Conservation (phyloP, 2,329 filamentous ascomycete genomes). For the Diaporthe vaccinii region DNA sequence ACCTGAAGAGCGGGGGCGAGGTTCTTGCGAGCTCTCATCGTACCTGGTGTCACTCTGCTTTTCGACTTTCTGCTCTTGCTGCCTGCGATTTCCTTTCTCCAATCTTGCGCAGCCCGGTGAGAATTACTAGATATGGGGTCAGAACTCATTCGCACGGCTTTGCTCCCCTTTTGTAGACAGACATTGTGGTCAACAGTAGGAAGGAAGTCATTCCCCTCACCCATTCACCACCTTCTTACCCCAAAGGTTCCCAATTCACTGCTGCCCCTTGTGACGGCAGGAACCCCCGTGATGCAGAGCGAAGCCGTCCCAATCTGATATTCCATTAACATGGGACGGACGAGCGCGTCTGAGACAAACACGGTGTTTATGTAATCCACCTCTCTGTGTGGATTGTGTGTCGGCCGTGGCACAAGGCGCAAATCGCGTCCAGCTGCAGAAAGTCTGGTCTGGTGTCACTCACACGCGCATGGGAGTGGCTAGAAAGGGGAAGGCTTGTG, state of each 20-base stretch:
- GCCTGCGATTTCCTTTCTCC: neutral
- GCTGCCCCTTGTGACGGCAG: constrained; percentile 14
- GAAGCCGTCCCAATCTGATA: neutral
- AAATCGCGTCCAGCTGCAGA: constrained; percentile 8
- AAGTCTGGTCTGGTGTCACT: neutral
- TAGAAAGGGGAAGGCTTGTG: neutral
- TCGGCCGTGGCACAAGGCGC: constrained; percentile 1
- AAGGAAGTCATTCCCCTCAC: neutral
- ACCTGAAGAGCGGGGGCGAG: neutral
- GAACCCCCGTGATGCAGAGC: neutral
- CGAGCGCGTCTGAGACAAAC: neutral
- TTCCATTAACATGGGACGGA: neutral
- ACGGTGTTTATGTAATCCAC: neutral
- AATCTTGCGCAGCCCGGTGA: neutral
- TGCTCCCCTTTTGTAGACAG: neutral
- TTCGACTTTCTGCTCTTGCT: neutral
- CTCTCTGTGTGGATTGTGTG: neutral
- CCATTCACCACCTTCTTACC: neutral
- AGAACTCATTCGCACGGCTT: neutral
- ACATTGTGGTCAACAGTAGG: neutral
- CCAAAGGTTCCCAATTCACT: neutral
- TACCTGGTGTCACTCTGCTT: neutral
- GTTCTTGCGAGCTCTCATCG: neutral
- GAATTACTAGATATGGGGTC: neutral
- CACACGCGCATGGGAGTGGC: neutral